Percentiles rank a stretch among this genome's conserved stretches.
phyloP scores from a whole-genome alignment of 176 grass and related monocot species.

The Oryza coarctata region DNA sequence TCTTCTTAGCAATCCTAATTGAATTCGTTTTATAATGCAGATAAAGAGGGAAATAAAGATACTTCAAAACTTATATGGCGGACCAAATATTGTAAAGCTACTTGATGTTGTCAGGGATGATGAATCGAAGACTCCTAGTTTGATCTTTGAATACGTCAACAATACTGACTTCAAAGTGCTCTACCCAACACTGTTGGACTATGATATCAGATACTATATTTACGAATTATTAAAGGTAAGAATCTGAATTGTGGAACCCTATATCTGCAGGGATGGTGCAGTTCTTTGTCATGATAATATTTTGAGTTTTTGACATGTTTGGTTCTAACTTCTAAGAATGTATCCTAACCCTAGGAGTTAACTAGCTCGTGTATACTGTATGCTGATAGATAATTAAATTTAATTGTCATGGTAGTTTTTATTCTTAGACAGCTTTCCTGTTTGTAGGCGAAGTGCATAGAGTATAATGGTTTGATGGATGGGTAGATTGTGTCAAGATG shows the following conservation, averaged over 20 bases:
- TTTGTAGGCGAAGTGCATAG: background rate
- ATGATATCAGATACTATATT: slow-evolving; percentile 94
- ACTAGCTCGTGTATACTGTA: background rate
- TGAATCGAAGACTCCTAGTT: slow-evolving; percentile 89
- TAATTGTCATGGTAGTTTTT: background rate
- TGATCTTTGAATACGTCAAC: slow-evolving; percentile 94
- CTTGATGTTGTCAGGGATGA: slow-evolving; percentile 95
- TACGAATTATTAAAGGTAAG: slow-evolving; percentile 90
- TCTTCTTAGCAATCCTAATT: slow-evolving; percentile 4
- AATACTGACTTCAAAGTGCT: slow-evolving; percentile 97
- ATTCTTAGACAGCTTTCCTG: background rate
- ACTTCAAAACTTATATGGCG: slow-evolving; percentile 96
- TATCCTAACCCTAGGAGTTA: background rate
- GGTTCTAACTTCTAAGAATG: background rate
- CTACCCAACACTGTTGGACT: slow-evolving; percentile 79
- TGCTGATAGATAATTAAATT: background rate
- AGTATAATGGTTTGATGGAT: background rate
- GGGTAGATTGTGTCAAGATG: background rate
- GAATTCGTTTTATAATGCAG: slow-evolving; percentile 39
- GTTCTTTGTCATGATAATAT: background rate
- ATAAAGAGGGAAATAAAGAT: slow-evolving; percentile 99
- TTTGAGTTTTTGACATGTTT: background rate
- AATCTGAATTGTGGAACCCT: background rate
- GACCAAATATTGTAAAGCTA: slow-evolving; percentile 84
- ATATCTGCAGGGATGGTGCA: background rate